phyloP scores from a whole-genome alignment of 805 yeast species.

The Spathaspora hagerdaliae region DNA sequence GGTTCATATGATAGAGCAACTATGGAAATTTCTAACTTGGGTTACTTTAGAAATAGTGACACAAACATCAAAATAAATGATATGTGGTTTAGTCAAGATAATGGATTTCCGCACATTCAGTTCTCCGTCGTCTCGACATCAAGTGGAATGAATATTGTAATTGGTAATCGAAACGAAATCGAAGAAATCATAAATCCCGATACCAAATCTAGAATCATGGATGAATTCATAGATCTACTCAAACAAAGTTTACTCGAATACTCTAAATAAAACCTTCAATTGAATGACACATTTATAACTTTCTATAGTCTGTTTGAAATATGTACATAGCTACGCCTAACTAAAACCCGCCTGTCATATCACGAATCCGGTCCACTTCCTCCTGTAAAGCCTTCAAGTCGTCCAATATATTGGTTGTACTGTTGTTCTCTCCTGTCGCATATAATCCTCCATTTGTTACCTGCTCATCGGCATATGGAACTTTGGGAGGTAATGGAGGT shows the following conservation, averaged over 20 bases:
- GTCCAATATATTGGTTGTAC: constrained; percentile 53
- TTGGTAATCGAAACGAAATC: constrained; percentile 10
- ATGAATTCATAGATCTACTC: constrained; percentile 3
- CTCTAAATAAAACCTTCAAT: background rate
- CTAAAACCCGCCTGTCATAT: constrained; percentile 43
- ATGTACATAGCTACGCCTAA: background rate
- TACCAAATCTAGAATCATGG: constrained; percentile 3
- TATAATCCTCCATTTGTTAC: background rate
- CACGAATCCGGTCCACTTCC: constrained; percentile 59
- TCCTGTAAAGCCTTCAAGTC: constrained; percentile 64
- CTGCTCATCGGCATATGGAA: background rate
- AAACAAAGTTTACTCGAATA: background rate
- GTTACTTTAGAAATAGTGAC: constrained; percentile 7
- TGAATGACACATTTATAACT: background rate
- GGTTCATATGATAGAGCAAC: constrained; percentile 10
- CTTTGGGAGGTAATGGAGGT: constrained; percentile 29
- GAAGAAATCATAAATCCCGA: constrained; percentile 3
- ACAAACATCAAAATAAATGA: constrained; percentile 8
- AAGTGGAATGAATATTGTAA: constrained; percentile 14
- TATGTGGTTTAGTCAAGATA: constrained; percentile 16
- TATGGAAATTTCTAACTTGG: constrained; percentile 18
- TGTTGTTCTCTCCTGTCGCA: constrained; percentile 14
- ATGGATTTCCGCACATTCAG: constrained; percentile 12
- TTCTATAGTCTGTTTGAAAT: background rate
- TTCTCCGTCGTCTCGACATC: constrained; percentile 11